Percentiles rank a stretch among this genome's conserved stretches.
phyloP scores from a whole-genome alignment of 805 yeast genomes.

The Starmera dryadoides region DNA sequence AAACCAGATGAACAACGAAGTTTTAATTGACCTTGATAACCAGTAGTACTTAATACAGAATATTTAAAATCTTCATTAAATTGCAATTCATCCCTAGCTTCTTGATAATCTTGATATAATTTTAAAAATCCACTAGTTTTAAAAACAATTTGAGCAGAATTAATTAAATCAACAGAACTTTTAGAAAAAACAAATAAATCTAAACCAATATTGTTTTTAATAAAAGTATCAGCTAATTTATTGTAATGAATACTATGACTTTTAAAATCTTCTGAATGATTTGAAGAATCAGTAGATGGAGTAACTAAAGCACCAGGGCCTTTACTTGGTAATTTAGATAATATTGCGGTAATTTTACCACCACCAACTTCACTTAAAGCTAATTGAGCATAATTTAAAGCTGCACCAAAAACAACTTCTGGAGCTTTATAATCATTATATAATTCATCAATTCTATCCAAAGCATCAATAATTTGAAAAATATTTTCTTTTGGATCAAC shows the following conservation, averaged over 20 bases:
- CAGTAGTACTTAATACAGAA: conserved; percentile 44
- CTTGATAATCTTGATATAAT: conserved; percentile 59
- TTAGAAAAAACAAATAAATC: conserved; percentile 69
- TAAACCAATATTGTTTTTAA: conserved; percentile 57
- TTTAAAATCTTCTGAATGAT: conserved; percentile 41
- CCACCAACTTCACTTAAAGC: conserved; percentile 65
- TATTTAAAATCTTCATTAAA: conserved; percentile 54
- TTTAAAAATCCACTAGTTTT: conserved; percentile 66
- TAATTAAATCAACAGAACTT: conserved; percentile 64
- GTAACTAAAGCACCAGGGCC: conserved; percentile 67
- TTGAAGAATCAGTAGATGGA: conserved; percentile 24
- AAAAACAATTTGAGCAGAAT: conserved; percentile 55
- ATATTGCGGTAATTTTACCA: conserved; percentile 70
- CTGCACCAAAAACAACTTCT: conserved; percentile 76
- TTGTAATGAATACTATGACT: conserved; percentile 58
- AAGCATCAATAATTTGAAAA: conserved; percentile 56
- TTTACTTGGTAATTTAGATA: conserved; percentile 67
- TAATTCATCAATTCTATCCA: conserved; percentile 49
- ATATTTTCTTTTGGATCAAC: conserved; percentile 69
- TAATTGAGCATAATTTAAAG: conserved; percentile 57
- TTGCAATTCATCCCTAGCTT: conserved; percentile 62
- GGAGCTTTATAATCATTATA: conserved; percentile 29
- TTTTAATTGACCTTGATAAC: conserved; percentile 77
- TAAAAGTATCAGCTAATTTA: conserved; percentile 48
- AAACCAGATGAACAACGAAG: conserved; percentile 85